These are phyloP conservation scores for Populus ilicifolia DNA, from an alignment of 345 rosid species.

Conservation along the genomic window DNA sequence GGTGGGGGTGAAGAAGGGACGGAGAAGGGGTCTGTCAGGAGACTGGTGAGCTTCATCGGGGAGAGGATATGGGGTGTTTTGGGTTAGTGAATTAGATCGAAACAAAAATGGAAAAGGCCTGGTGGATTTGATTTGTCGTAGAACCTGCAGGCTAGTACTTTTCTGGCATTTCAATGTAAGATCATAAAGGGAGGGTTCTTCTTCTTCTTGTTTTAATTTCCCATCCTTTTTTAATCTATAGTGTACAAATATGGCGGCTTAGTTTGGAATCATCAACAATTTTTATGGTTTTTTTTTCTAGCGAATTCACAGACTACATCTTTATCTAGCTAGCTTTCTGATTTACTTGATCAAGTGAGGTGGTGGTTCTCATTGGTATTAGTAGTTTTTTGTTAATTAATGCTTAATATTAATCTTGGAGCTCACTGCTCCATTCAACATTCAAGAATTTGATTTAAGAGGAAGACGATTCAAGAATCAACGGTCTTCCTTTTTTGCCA, in stretches of 20 bases:
- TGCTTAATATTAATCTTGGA: not conserved
- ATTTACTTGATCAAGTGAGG: not conserved
- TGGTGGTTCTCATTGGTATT: not conserved
- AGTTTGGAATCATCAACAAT: not conserved
- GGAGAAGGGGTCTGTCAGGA: slow-evolving; percentile 38
- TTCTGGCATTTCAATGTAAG: not conserved
- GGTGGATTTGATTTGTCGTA: not conserved
- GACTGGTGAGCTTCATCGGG: slow-evolving; percentile 60
- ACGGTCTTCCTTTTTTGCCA: no score
- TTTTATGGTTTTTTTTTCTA: not conserved
- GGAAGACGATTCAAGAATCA: not conserved
- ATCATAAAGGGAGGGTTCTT: not conserved
- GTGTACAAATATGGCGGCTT: no score
- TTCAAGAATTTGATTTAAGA: not conserved
- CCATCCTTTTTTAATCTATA: not conserved
- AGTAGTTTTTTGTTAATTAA: not conserved
- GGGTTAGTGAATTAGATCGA: slow-evolving; percentile 14
- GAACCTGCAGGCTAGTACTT: not conserved
- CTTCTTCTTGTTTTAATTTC: not conserved
- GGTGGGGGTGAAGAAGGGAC: slow-evolving; percentile 10
- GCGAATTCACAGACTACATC: not conserved
- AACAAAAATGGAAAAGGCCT: not conserved
- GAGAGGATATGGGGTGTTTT: slow-evolving; percentile 73
- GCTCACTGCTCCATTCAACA: not conserved
- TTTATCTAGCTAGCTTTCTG: not conserved